These are phyloP conservation scores for Aspergillus niger DNA, from an alignment of 2,329 filamentous ascomycete species.

Conservation along the genomic window DNA sequence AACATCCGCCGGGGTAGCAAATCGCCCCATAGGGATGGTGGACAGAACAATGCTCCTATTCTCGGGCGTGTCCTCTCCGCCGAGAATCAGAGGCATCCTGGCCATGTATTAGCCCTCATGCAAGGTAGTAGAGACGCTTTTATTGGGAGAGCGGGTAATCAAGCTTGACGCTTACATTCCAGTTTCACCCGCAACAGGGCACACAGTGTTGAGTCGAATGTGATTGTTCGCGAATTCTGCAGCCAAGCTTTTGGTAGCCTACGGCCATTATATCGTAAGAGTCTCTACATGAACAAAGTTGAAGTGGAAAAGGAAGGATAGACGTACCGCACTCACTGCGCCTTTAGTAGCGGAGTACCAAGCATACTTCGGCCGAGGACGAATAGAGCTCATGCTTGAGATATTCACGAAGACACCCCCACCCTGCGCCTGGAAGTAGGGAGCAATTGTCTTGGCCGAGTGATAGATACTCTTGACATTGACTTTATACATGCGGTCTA, in stretches of 20 bases:
- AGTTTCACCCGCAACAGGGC: neutral
- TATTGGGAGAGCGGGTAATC: no score
- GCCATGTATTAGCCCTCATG: neutral
- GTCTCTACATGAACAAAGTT: no score
- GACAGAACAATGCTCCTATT: neutral
- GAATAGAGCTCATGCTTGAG: neutral
- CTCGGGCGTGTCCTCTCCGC: neutral
- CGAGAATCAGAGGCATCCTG: neutral
- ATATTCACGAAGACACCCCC: neutral
- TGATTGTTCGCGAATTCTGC: neutral
- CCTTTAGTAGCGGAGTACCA: neutral
- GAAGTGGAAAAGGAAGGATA: no score
- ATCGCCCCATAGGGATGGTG: neutral
- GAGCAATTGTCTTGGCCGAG: neutral
- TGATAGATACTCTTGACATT: neutral
- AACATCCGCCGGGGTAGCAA: neutral
- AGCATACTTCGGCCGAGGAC: neutral
- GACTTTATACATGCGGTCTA: neutral
- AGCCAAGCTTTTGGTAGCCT: neutral
- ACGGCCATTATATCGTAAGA: neutral
- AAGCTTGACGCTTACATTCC: neutral
- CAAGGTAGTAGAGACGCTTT: neutral
- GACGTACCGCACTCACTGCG: neutral
- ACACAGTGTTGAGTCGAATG: neutral
- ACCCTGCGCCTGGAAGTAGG: neutral